Base-by-base conservation (phyloP, 2,329 filamentous ascomycete species). In the Neocatenulostroma microsporum region DNA sequence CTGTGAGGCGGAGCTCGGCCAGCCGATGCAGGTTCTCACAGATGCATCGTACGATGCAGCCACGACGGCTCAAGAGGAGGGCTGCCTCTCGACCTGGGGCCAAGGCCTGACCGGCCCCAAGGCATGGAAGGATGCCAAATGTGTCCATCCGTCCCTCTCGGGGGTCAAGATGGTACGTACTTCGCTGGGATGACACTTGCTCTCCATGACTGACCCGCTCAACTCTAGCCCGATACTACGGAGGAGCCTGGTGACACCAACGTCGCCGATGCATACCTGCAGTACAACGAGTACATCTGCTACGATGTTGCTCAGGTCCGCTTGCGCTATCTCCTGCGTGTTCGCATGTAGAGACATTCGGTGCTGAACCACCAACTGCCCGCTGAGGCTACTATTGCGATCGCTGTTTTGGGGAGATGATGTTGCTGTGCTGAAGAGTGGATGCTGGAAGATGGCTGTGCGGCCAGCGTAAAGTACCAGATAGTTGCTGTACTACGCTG, bases 1-100 rank as follows among this genome's bases (percentile, higher is more conserved):
- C 1, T 93, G 86, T 50, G 86, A 94, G 53, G 85, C 84, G 3
- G 81, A 87, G 60, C 70, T 94, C 2, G 86, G 87, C 5, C 61
- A 79, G 21, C 84, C 85, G 0, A 78, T 88, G 65, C 73, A 80
- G 40, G 69, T 79, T 48, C 68, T 88, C 2, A 67, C 62, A 0
- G 0, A 65, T 11, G 59, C 75, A 1, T 73, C 74, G 15, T 85
- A 76, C 53, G 61, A 66, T 7, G 86, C 85, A 0, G 81, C 72
- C 0, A 68, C 76, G 4, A 67, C 72, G 26, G 82, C 82, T 0
- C 76, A 74, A 44, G 57, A 63, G 2, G 62, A 71, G 2, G 78
- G 78, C 12, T 71, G 75, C 54, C 62, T 75, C 26, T 77, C 80
- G 3, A 91, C 85, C 0, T 80, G 76, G 62, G 85, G 84, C 9